phyloP scores from a whole-genome alignment of 306 rosid genomes.

The Carpinus viminea region DNA sequence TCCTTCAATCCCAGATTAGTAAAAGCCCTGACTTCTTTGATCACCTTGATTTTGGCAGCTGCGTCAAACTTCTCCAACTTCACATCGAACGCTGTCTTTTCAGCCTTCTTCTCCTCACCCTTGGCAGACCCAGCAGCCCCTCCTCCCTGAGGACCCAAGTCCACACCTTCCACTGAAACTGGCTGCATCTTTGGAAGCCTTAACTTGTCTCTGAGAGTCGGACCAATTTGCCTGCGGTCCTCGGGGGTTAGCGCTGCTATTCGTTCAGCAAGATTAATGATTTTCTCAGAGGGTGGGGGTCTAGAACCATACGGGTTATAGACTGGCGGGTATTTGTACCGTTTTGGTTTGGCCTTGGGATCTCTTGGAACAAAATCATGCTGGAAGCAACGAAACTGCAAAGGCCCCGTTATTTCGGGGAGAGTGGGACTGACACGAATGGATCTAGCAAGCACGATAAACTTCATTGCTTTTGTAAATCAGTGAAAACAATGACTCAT shows the following conservation, averaged over 20 bases:
- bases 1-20: constrained; percentile 12
- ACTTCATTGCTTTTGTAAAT: background rate
- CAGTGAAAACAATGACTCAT: background rate
- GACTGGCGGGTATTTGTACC: constrained; percentile 1
- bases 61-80: constrained; percentile 10
- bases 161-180: background rate
- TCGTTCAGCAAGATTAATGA: constrained; percentile 8
- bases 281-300: constrained; percentile 10
- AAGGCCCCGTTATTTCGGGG: constrained; percentile 2
- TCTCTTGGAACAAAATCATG: constrained; percentile 13
- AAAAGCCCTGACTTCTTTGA: constrained; percentile 11
- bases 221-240: constrained; percentile 7
- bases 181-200: constrained; percentile 16
- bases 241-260: background rate
- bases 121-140: constrained; percentile 11
- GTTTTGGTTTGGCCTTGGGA: constrained; percentile 5
- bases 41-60: constrained; percentile 11
- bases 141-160: constrained; percentile 2
- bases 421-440: background rate
- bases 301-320: constrained; percentile 10
- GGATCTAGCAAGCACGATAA: background rate
- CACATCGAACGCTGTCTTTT: constrained; percentile 6
- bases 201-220: background rate
- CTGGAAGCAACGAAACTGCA: constrained; percentile 14
- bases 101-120: constrained; percentile 7